Evolutionary conservation across 1,284 basidiomycete species (phyloP).

Genomic region (Rugosomyces carneus): DNA sequence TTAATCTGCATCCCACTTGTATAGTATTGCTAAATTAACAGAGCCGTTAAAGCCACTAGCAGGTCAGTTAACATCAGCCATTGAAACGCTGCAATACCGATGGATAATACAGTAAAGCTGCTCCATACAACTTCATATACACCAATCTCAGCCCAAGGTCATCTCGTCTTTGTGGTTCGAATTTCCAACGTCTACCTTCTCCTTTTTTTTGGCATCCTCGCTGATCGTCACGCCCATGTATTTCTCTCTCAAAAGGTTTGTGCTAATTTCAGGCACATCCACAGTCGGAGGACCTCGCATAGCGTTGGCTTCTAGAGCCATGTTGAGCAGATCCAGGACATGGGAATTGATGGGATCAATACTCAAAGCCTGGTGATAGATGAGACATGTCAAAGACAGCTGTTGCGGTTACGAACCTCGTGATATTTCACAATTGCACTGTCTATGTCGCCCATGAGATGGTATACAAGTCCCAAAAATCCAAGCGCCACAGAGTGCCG

Average conservation of each 20-base stretch:
- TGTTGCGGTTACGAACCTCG: slow-evolving; percentile 44
- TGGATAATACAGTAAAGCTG: too few species aligned
- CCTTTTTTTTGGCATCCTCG: slow-evolving; percentile 20
- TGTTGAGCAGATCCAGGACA: slow-evolving; percentile 78
- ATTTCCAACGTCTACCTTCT: slow-evolving; percentile 16
- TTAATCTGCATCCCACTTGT: too few species aligned
- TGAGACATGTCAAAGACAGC: not conserved
- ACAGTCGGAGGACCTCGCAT: slow-evolving; percentile 25
- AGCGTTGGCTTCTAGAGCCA: slow-evolving; percentile 63
- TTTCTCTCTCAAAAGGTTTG: slow-evolving; percentile 30
- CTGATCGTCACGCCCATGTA: slow-evolving; percentile 15
- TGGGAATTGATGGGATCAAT: slow-evolving; percentile 84
- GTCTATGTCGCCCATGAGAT: slow-evolving; percentile 67
- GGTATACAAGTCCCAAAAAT: slow-evolving; percentile 80
- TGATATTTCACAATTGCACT: slow-evolving; percentile 85
- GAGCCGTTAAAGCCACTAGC: too few species aligned
- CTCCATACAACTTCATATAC: not conserved
- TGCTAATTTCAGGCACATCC: slow-evolving; percentile 24
- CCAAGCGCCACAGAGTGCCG: slow-evolving; percentile 73
- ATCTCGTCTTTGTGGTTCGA: slow-evolving; percentile 20
- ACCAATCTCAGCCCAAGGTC: slow-evolving; percentile 22
- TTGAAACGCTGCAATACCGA: too few species aligned
- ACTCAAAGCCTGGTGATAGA: slow-evolving; percentile 58
- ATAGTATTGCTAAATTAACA: too few species aligned
- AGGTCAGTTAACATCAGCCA: too few species aligned